Conservation (phyloP, 495 filamentous ascomycete genomes). For the Thozetella sp. region DNA sequence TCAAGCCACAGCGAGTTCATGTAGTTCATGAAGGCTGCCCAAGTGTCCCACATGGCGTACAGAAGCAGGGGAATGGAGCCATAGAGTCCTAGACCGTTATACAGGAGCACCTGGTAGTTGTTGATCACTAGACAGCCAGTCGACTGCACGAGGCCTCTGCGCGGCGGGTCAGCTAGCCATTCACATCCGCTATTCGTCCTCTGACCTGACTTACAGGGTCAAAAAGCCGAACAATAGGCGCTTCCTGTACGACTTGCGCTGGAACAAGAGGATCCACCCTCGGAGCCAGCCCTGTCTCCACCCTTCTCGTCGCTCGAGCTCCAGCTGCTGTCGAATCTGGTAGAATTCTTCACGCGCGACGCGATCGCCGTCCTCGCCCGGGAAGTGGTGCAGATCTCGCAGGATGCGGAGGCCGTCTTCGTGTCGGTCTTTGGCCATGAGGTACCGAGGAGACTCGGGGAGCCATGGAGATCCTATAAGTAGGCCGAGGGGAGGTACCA, state of each 20-base stretch:
- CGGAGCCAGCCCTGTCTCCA: not conserved
- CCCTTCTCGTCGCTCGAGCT: not conserved
- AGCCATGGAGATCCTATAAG: not conserved
- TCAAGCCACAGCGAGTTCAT: too few species aligned
- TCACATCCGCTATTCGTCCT: too few species aligned
- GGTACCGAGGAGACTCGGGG: not conserved
- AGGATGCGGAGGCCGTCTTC: not conserved
- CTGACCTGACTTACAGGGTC: not conserved
- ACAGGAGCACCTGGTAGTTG: too few species aligned
- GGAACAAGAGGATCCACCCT: not conserved
- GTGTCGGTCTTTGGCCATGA: not conserved
- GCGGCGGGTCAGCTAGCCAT: too few species aligned
- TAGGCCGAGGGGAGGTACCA: not conserved
- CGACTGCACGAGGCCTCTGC: too few species aligned
- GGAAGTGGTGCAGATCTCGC: not conserved
- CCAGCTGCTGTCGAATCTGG: not conserved
- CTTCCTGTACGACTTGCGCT: not conserved
- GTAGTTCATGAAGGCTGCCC: too few species aligned
- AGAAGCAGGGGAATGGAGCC: too few species aligned
- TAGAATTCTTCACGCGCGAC: not conserved
- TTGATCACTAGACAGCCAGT: too few species aligned
- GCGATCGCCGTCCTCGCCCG: not conserved
- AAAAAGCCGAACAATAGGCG: not conserved
- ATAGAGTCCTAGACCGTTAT: too few species aligned
- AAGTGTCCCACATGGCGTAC: too few species aligned